phyloP scores from a whole-genome alignment of 768 basidiomycete species.

The Strobilomyces confusus region DNA sequence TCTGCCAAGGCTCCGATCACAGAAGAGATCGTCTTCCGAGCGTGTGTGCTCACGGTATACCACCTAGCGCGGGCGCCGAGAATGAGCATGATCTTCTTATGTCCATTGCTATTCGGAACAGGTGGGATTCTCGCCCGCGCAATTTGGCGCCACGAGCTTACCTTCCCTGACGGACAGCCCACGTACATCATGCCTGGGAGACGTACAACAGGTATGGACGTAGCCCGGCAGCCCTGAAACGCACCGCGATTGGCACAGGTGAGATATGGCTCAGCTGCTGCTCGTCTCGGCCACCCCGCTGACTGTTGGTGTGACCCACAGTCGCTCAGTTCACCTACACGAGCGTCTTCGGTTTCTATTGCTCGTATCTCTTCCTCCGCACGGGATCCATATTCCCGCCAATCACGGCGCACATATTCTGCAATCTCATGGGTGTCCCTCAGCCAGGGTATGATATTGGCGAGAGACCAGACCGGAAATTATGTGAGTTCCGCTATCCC shows the following conservation, averaged over 20 bases:
- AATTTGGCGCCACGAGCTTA: slow-evolving; percentile 4
- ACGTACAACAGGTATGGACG: slow-evolving; percentile 72
- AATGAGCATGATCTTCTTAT: slow-evolving; percentile 65
- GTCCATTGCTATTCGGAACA: slow-evolving; percentile 84
- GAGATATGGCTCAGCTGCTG: slow-evolving; percentile 17
- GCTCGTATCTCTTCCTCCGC: slow-evolving; percentile 79
- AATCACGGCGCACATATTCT: slow-evolving; percentile 80
- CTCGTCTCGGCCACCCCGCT: slow-evolving; percentile 8
- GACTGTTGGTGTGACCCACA: slow-evolving; percentile 32
- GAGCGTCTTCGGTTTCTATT: slow-evolving; percentile 87
- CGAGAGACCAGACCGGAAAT: slow-evolving; percentile 47
- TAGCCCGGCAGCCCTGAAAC: slow-evolving; percentile 56
- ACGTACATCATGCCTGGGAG: slow-evolving; percentile 91
- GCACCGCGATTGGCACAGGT: slow-evolving; percentile 57
- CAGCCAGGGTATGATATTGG: slow-evolving; percentile 54
- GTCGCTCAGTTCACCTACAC: slow-evolving; percentile 90
- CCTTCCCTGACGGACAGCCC: slow-evolving; percentile 50
- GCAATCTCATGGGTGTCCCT: slow-evolving; percentile 93
- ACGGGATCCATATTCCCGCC: slow-evolving; percentile 81
- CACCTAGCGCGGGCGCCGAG: slow-evolving; percentile 57
- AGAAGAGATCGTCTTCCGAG: slow-evolving; percentile 89
- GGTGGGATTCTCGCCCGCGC: slow-evolving; percentile 41
- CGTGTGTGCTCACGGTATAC: slow-evolving; percentile 75
- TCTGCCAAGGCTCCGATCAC: slow-evolving; percentile 73
- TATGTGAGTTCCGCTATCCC: slow-evolving; percentile 38